Conservation (phyloP, 108 stramenopile species). For the Fistulifera pelliculosa region DNA sequence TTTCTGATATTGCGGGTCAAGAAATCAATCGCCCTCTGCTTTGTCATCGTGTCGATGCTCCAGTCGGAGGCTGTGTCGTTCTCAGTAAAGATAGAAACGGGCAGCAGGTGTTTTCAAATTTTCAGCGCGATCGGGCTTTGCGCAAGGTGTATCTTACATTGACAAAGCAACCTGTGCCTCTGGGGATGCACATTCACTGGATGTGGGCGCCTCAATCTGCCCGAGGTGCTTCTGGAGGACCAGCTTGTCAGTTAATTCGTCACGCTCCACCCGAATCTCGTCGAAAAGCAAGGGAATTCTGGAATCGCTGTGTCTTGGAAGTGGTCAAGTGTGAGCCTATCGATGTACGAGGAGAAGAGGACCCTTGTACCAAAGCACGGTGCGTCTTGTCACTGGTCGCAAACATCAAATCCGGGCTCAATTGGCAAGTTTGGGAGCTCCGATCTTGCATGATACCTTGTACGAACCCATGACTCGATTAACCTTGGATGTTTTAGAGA, state of each 20-base stretch:
- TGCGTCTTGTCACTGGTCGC: slow-evolving; percentile 79
- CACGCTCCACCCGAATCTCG: slow-evolving; percentile 52
- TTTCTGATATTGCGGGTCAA: slow-evolving; percentile 57
- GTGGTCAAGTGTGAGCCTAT: slow-evolving; percentile 80
- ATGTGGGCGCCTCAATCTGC: slow-evolving; percentile 70
- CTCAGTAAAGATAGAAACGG: slow-evolving; percentile 81
- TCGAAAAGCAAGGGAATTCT: slow-evolving; percentile 66
- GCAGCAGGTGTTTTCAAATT: slow-evolving; percentile 64
- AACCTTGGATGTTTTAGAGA: slow-evolving; percentile 59
- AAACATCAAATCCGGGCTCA: slow-evolving; percentile 87
- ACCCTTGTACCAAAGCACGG: slow-evolving; percentile 65
- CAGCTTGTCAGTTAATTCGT: slow-evolving; percentile 77
- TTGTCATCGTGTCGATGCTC: slow-evolving; percentile 83
- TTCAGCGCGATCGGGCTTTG: slow-evolving; percentile 72
- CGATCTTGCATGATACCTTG: slow-evolving; percentile 78
- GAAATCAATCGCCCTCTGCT: slow-evolving; percentile 51
- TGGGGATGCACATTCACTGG: slow-evolving; percentile 87
- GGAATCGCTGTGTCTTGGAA: slow-evolving; percentile 80
- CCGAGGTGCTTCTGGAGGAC: slow-evolving; percentile 63
- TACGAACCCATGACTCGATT: slow-evolving; percentile 70
- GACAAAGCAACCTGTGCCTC: slow-evolving; percentile 66
- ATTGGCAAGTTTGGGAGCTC: slow-evolving; percentile 70
- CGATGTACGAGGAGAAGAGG: slow-evolving; percentile 37
- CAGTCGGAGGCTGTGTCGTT: slow-evolving; percentile 83
- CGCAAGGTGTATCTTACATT: slow-evolving; percentile 81